Conservation (phyloP, 225 moss, liverwort and hornwort genomes). For the Sphagnum tenellum region DNA sequence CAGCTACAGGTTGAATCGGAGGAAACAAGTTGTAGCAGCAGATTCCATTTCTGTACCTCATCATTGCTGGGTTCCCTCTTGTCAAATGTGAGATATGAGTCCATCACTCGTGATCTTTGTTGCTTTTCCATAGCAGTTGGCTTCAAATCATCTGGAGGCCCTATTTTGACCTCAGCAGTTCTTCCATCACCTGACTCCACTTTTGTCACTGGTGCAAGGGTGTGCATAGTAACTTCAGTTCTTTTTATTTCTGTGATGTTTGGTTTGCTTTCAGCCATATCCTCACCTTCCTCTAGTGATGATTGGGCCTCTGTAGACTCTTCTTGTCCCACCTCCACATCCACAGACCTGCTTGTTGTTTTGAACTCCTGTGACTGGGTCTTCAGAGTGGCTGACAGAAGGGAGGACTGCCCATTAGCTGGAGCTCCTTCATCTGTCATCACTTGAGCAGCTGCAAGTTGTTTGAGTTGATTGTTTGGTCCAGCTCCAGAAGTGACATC, state of each 20-base stretch:
- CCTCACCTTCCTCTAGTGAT: constrained; percentile 20
- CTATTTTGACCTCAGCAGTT: constrained; percentile 3
- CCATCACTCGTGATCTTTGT: constrained; percentile 28
- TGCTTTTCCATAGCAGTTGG: constrained; percentile 16
- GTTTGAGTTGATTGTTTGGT: constrained; percentile 4
- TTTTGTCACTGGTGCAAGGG: background rate
- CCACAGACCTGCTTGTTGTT: background rate
- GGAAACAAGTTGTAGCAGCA: too few species aligned
- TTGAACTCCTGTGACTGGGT: constrained; percentile 20
- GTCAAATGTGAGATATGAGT: constrained; percentile 12
- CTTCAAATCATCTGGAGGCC: constrained; percentile 24
- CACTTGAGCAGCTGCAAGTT: constrained; percentile 3
- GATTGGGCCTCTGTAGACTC: constrained; percentile 24
- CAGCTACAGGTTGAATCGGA: too few species aligned
- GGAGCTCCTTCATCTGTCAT: constrained; percentile 3
- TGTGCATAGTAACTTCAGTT: background rate
- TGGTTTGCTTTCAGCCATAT: constrained; percentile 22
- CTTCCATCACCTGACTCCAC: background rate
- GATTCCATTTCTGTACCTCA: constrained; percentile 11
- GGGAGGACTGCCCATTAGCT: constrained; percentile 2
- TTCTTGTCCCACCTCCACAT: constrained; percentile 4
- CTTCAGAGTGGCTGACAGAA: constrained; percentile 17
- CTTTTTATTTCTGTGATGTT: background rate
- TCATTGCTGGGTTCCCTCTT: constrained; percentile 38
- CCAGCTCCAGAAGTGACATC: constrained; percentile 53